These are phyloP conservation scores for Straminergon stramineum DNA, from an alignment of 225 moss, liverwort and hornwort species.

Conservation along the genomic window DNA sequence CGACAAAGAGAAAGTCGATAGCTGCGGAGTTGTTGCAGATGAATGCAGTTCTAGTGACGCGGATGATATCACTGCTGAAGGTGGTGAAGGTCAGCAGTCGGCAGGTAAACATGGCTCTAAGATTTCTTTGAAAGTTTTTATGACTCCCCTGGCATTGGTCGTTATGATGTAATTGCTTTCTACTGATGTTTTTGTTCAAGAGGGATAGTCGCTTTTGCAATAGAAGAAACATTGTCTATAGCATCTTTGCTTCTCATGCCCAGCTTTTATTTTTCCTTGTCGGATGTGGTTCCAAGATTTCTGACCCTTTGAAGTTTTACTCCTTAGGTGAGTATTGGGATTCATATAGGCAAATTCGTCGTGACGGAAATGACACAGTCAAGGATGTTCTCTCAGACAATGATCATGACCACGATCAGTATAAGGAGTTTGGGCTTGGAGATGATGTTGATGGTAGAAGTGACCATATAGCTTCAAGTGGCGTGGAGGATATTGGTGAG, in stretches of 20 bases:
- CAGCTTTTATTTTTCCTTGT: not conserved
- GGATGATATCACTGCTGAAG: not conserved
- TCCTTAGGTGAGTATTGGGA: constrained; percentile 40
- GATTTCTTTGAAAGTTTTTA: not conserved
- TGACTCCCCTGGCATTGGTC: not conserved
- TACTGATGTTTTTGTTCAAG: not conserved
- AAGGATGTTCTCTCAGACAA: not conserved
- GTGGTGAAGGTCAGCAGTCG: constrained; percentile 26
- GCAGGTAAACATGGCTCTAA: constrained; percentile 19
- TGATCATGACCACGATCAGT: constrained; percentile 9
- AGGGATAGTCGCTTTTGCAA: not conserved
- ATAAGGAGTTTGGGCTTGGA: constrained; percentile 20
- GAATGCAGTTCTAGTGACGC: constrained; percentile 12
- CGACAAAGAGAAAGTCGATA: constrained; percentile 31
- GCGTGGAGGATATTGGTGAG: constrained; percentile 71
- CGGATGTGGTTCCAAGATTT: not conserved
- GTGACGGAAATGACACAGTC: constrained; percentile 3
- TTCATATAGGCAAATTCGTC: constrained; percentile 11
- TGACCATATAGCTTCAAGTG: constrained; percentile 13
- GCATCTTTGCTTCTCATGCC: not conserved
- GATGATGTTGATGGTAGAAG: constrained; percentile 12
- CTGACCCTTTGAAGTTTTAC: not conserved
- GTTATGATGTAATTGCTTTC: not conserved
- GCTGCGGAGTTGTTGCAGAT: constrained; percentile 4
- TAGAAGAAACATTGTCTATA: not conserved